Evolutionary conservation across 257 asterid species (phyloP), one percentile per base, ranked within the genome.

Genomic region (Ballota nigra): DNA sequence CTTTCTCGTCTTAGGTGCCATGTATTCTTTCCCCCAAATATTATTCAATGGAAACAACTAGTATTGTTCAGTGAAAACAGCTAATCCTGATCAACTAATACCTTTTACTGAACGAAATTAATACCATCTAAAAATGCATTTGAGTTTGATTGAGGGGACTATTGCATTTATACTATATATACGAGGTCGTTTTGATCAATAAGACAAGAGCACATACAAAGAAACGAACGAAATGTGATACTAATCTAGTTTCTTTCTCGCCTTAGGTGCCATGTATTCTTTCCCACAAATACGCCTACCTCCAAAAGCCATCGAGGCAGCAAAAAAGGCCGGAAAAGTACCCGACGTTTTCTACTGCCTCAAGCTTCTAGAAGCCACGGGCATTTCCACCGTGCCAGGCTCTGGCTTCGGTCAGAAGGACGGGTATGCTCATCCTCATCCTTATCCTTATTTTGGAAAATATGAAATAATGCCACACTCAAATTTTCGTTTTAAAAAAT

Each of bases 1-100:
- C 11, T 57, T 57, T 13, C 36, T 24, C 9, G 10, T 26, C 63
- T 52, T 85, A 95, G 99, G 99, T 68, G 99, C 99, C 66, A 95
- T 95, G 99, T 95, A 95, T 81, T 95, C 99, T 20, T 95, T 95
- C 88, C 99, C 99, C 47, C 99, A 95, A 87, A 82, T 95, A 71
- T n/a, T n/a, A n/a, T n/a, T n/a, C n/a, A n/a, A n/a, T n/a, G n/a
- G n/a, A n/a, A n/a, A n/a, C n/a, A n/a, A n/a, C n/a, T n/a, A n/a
- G n/a, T n/a, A n/a, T n/a, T n/a, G n/a, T n/a, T n/a, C n/a, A n/a
- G n/a, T n/a, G n/a, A n/a, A n/a, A n/a, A n/a, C n/a, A n/a, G n/a
- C n/a, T n/a, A n/a, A n/a, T n/a, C n/a, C n/a, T n/a, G n/a, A n/a
- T n/a, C n/a, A n/a, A n/a, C n/a, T n/a, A n/a, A n/a, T n/a, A n/a